Evolutionary conservation across 2,329 filamentous ascomycete species (phyloP).

Genomic region (Parafenestella ontariensis): DNA sequence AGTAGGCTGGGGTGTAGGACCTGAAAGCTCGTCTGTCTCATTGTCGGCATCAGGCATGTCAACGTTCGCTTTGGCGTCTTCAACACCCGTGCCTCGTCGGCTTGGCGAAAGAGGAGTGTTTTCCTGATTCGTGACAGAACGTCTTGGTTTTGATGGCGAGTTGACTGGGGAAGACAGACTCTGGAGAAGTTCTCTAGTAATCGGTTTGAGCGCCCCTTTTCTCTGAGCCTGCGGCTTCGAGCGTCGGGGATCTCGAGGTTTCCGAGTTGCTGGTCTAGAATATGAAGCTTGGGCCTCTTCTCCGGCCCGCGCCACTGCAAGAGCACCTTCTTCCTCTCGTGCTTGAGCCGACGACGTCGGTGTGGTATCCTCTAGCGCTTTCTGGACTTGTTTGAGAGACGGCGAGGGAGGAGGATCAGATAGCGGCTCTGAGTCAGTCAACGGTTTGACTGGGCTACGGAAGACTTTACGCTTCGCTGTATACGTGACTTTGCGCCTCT

Average conservation of each 20-base stretch:
- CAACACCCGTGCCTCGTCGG: neutral
- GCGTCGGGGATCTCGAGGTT: conserved; percentile 23
- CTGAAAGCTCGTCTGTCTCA: conserved; percentile 29
- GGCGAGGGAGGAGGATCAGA: conserved; percentile 18
- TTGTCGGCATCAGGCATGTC: conserved; percentile 28
- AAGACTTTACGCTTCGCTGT: conserved; percentile 28
- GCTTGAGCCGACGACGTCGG: conserved; percentile 30
- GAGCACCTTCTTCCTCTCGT: conserved; percentile 46
- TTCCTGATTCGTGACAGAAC: conserved; percentile 1
- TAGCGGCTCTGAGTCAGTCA: conserved; percentile 15
- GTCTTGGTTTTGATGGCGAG: conserved; percentile 21
- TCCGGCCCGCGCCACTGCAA: conserved; percentile 34
- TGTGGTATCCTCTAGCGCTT: conserved; percentile 25
- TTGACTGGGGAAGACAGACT: conserved; percentile 24
- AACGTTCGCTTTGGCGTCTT: conserved; percentile 14
- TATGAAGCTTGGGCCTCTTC: conserved; percentile 24
- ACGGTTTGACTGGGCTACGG: conserved; percentile 22
- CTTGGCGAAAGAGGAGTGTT: conserved; percentile 22
- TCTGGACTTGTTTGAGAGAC: conserved; percentile 25
- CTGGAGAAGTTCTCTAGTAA: conserved; percentile 31
- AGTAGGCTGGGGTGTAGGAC: conserved; percentile 17
- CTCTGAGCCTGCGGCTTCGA: conserved; percentile 24
- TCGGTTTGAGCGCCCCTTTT: conserved; percentile 38
- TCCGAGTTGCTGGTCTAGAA: conserved; percentile 30
- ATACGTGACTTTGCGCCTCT: conserved; percentile 41